A percentile compares a stretch with the other conserved stretches of the same genome.
Conservation (phyloP, 2,329 filamentous ascomycete species). For the Bipolaris bicolor region DNA sequence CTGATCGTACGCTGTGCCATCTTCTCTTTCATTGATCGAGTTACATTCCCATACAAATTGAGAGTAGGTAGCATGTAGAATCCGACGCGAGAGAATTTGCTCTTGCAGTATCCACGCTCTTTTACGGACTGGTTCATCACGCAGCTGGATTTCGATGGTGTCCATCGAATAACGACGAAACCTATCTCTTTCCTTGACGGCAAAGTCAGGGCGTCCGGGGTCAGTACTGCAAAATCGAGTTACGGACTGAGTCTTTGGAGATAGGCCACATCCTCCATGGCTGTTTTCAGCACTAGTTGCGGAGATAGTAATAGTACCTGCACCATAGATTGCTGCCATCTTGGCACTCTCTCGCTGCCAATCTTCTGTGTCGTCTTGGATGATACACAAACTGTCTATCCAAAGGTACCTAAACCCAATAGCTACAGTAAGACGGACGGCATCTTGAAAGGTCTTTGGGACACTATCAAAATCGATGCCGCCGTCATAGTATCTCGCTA, state of each 20-base stretch:
- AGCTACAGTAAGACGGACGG: not conserved
- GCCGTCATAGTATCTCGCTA: not conserved
- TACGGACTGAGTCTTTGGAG: not conserved
- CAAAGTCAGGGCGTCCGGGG: not conserved
- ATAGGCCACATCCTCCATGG: not conserved
- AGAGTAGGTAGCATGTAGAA: not conserved
- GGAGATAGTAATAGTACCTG: slow-evolving; percentile 1
- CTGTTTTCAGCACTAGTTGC: not conserved
- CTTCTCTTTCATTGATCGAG: slow-evolving; percentile 1
- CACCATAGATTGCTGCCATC: slow-evolving; percentile 3
- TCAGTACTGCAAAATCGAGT: not conserved
- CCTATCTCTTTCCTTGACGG: not conserved
- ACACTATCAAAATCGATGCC: not conserved
- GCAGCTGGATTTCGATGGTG: not conserved
- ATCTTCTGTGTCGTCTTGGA: not conserved
- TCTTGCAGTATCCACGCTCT: slow-evolving; percentile 13
- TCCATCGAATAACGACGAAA: too few relatives aligned
- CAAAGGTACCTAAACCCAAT: not conserved
- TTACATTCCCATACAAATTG: slow-evolving; percentile 11
- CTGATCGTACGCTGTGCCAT: not conserved
- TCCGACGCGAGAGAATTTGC: slow-evolving; percentile 1
- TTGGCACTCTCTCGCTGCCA: not conserved
- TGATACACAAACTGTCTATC: slow-evolving; percentile 4
- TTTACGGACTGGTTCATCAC: not conserved
- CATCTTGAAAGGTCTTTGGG: not conserved